phyloP scores from a whole-genome alignment of 1,139 yeast genomes.

The Diutina ranongensis region DNA sequence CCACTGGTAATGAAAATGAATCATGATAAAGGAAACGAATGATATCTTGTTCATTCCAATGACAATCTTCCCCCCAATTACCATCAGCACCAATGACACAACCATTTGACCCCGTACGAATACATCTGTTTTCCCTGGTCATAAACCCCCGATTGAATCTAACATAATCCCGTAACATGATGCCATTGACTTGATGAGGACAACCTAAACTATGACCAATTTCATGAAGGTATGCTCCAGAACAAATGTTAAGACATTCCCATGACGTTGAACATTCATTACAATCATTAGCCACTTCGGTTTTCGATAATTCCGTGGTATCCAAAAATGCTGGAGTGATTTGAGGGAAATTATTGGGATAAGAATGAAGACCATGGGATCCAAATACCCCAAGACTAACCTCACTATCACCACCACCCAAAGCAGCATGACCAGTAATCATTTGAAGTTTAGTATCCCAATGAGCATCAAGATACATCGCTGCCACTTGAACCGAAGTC shows the following conservation, averaged over 20 bases:
- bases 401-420: slow-evolving; percentile 75
- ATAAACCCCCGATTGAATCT: slow-evolving; percentile 73
- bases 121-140: slow-evolving; percentile 50
- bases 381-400: slow-evolving; percentile 84
- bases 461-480: slow-evolving; percentile 71
- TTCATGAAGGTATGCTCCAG: slow-evolving; percentile 95
- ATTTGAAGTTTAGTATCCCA: slow-evolving; percentile 51
- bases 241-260: slow-evolving; percentile 79
- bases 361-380: slow-evolving; percentile 80
- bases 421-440: slow-evolving; percentile 82
- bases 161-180: slow-evolving; percentile 80
- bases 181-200: slow-evolving; percentile 85
- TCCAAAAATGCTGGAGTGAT: slow-evolving; percentile 63
- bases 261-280: slow-evolving; percentile 78
- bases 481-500: slow-evolving; percentile 70
- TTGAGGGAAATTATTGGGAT: slow-evolving; percentile 74
- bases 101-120: slow-evolving; percentile 34
- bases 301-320: slow-evolving; percentile 45
- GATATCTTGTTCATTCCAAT: slow-evolving; percentile 79
- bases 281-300: slow-evolving; percentile 81
- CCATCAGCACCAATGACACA: slow-evolving; percentile 42
- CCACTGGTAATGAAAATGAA: slow-evolving; percentile 62
- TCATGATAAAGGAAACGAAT: slow-evolving; percentile 74
- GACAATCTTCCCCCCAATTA: slow-evolving; percentile 43
- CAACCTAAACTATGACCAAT: slow-evolving; percentile 85